Base-by-base conservation (phyloP, 345 rosid genomes). In the Physaria fendleri region DNA sequence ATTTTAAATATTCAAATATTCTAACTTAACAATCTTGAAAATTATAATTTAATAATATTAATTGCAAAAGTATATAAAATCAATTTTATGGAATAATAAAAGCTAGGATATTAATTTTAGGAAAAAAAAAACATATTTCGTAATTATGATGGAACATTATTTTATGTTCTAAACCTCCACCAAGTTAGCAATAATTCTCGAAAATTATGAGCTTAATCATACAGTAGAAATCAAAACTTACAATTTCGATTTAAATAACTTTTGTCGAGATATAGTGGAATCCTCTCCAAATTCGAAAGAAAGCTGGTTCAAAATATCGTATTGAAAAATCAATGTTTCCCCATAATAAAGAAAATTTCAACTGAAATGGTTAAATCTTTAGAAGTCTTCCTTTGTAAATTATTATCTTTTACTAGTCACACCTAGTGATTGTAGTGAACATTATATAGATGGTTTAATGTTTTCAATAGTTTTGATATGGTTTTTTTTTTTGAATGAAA, bases 261-360 rank as follows among this genome's bases (percentile, higher is more conserved):
- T n/a, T n/a, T 32, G 37, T 32, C 13, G 12, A 1, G 4, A 32
- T 24, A 8, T 35, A 55, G 56, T 45, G 70, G 70, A 65, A 9
- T 55, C 29, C 62, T 43, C 53, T 8, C 16, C 16, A 17, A 35
- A 6, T 6, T 8, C 40, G 18, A 55, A 55, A 55, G 17, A 13
- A 35, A 35, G 22, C 8, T 65, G 40, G 56, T 45, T 48, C 70
- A 55, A 56, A 27, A 21, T n/a, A 35, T 25, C 39, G 12, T 25
- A 35, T 8, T 18, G 23, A 35, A 15, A 44, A 34, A 24, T 12
- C 38, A n/a, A 32, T 9, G 33, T 51, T 64, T 54, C 15, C 32
- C 32, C 44, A n/a, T n/a, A n/a, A n/a, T 8, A 13, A 12, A 2
- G 39, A 33, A 16, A 35, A 23, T 5, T 43, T 65, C 40, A 44